phyloP scores from a whole-genome alignment of 2,329 filamentous ascomycete species.

The Lasiodiplodia sp. region DNA sequence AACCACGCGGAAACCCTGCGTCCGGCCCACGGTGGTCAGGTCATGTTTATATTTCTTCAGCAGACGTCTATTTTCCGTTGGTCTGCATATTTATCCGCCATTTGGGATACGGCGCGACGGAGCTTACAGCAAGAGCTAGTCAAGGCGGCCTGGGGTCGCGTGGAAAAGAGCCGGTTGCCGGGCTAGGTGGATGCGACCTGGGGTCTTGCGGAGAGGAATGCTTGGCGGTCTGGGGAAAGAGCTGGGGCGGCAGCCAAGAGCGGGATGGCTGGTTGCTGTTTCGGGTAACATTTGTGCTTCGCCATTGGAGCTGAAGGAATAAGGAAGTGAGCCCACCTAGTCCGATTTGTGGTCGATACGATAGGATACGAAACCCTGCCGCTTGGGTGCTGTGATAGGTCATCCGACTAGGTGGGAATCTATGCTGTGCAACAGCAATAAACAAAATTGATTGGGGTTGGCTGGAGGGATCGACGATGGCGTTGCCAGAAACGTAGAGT shows the following conservation, averaged over 20 bases:
- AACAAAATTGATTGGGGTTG: neutral
- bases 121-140: neutral
- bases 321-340: neutral
- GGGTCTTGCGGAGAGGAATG: neutral
- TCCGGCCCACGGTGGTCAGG: too few species aligned
- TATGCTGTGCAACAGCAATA: neutral
- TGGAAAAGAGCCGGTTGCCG: conserved; percentile 1
- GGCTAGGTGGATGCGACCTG: neutral
- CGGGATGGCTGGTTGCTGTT: conserved; percentile 1
- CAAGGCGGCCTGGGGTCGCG: neutral
- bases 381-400: neutral
- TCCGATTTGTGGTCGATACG: neutral
- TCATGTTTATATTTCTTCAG: neutral
- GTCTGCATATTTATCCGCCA: conserved; percentile 4
- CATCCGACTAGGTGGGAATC: neutral
- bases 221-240: conserved; percentile 9
- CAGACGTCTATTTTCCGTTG: neutral
- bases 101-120: conserved; percentile 6
- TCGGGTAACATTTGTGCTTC: neutral
- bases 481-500: neutral
- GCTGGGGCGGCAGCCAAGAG: conserved; percentile 4
- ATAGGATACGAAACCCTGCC: neutral
- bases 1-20: neutral
- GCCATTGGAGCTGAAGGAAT: neutral
- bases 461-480: neutral